Percentiles rank a stretch among this genome's conserved stretches.
phyloP scores from a whole-genome alignment of 2,329 filamentous ascomycete genomes.

The Thermoascus crustaceus region DNA sequence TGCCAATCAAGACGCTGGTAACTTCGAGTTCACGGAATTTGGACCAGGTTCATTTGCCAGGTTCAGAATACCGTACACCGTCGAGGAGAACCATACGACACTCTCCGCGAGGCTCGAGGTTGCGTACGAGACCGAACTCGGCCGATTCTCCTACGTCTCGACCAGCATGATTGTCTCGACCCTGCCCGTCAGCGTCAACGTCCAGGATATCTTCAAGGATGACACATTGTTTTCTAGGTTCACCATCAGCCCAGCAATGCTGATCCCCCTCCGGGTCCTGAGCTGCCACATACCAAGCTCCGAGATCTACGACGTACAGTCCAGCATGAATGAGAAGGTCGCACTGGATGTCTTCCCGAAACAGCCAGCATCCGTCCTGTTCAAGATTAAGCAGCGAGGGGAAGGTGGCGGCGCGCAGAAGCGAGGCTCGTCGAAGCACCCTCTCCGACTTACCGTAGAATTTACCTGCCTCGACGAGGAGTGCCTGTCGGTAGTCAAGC shows the following conservation, averaged over 20 bases:
- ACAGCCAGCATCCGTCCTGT: constrained; percentile 72
- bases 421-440: constrained; percentile 18
- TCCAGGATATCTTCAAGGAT: constrained; percentile 91
- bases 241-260: constrained; percentile 72
- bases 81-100: constrained; percentile 66
- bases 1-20: constrained; percentile 37
- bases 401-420: constrained; percentile 10
- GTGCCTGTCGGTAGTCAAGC: constrained; percentile 45
- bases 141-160: constrained; percentile 56
- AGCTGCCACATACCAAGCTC: constrained; percentile 64
- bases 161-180: constrained; percentile 60
- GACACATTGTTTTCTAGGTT: constrained; percentile 77
- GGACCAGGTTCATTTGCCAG: constrained; percentile 22
- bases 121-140: constrained; percentile 59
- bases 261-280: constrained; percentile 65
- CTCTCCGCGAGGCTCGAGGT: constrained; percentile 71
- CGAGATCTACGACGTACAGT: constrained; percentile 51
- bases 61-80: constrained; percentile 67
- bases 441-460: constrained; percentile 55
- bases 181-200: constrained; percentile 84
- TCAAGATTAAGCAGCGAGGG: constrained; percentile 53
- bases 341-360: constrained; percentile 63
- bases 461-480: constrained; percentile 74
- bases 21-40: constrained; percentile 36
- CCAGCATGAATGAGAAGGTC: constrained; percentile 37